These are phyloP conservation scores for Histomonas meleagridis DNA, from an alignment of 208 protist genomes.

Conservation along the genomic window DNA sequence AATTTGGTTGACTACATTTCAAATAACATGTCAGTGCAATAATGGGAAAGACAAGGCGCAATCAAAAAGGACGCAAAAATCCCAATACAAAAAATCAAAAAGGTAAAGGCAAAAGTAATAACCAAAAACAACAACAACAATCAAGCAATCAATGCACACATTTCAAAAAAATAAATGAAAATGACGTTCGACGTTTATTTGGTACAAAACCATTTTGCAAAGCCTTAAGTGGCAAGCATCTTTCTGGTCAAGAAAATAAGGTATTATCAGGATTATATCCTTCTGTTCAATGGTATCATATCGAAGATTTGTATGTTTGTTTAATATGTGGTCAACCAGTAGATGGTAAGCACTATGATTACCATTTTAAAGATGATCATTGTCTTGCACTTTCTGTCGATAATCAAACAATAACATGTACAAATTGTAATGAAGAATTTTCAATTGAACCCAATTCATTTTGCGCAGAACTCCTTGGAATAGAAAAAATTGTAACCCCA, in stretches of 20 bases:
- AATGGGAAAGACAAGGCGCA: too few relatives aligned
- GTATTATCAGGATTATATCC: neutral
- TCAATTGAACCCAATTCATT: neutral
- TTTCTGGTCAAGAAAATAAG: neutral
- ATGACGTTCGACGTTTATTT: neutral
- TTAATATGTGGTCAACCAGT: neutral
- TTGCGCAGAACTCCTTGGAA: neutral
- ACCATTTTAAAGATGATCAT: neutral
- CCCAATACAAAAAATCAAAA: too few relatives aligned
- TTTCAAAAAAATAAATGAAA: neutral
- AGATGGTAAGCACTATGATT: neutral
- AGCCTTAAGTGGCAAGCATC: neutral
- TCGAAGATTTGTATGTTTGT: neutral
- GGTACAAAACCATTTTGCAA: neutral
- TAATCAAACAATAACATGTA: neutral
- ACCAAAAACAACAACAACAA: too few relatives aligned
- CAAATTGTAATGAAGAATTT: neutral
- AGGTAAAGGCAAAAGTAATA: too few relatives aligned
- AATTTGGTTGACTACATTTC: too few relatives aligned
- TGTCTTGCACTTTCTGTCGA: neutral
- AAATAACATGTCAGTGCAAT: too few relatives aligned
- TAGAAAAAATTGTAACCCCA: neutral
- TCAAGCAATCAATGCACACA: too few relatives aligned
- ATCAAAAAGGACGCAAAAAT: too few relatives aligned
- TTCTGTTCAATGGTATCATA: neutral